Evolutionary conservation across 495 filamentous ascomycete genomes (phyloP).

Genomic region (Cudoniella acicularis): DNA sequence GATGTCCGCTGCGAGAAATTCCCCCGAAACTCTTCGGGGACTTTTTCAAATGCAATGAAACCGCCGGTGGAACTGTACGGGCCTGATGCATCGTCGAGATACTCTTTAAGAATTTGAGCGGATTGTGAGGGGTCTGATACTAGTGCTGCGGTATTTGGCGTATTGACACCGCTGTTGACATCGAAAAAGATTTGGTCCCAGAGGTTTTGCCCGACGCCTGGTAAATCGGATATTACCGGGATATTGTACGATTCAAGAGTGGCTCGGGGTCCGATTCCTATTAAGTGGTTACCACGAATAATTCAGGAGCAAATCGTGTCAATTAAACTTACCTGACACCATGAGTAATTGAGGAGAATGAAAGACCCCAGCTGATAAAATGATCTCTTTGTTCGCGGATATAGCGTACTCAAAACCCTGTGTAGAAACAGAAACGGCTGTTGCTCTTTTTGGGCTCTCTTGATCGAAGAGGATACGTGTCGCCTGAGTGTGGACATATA

Average conservation of each 20-base stretch:
- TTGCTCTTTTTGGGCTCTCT: constrained; percentile 25
- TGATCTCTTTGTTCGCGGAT: constrained; percentile 38
- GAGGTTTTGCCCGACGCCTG: constrained; percentile 61
- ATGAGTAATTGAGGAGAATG: constrained; percentile 45
- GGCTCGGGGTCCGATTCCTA: constrained; percentile 51
- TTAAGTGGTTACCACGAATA: background rate
- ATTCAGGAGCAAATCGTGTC: background rate
- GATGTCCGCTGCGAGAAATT: constrained; percentile 21
- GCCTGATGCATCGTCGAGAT: constrained; percentile 30
- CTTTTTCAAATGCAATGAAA: constrained; percentile 48
- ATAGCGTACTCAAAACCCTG: constrained; percentile 32
- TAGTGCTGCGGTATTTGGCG: constrained; percentile 11
- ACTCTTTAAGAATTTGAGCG: constrained; percentile 17
- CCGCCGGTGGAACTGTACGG: constrained; percentile 40
- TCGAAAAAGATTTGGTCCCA: constrained; percentile 51
- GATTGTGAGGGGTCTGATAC: background rate
- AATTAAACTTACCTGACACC: constrained; percentile 46
- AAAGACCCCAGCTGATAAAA: constrained; percentile 43
- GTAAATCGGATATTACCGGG: constrained; percentile 47
- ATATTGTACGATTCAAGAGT: constrained; percentile 49
- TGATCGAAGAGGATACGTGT: constrained; percentile 28
- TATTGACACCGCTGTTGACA: constrained; percentile 35
- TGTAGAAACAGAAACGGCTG: constrained; percentile 30
- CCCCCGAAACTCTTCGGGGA: constrained; percentile 5
- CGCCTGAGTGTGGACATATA: constrained; percentile 17